Evolutionary conservation across 495 filamentous ascomycete genomes (phyloP).

Genomic region (Hypomontagnella monticulosa): DNA sequence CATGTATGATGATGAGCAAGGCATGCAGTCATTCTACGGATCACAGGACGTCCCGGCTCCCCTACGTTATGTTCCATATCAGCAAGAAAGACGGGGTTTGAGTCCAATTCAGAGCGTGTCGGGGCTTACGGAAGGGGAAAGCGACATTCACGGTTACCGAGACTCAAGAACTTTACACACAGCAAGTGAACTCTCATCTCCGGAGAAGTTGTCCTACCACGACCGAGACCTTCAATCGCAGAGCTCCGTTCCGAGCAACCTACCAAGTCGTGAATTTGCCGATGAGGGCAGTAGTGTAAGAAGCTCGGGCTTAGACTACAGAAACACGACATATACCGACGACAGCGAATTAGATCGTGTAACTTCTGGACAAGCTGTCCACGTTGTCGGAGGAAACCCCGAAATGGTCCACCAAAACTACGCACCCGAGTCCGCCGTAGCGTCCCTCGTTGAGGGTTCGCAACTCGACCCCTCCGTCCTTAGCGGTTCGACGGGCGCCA

Average conservation of each 20-base stretch:
- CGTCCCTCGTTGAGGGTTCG: conserved; percentile 85
- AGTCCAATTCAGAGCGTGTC: conserved; percentile 92
- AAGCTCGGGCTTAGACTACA: conserved; percentile 62
- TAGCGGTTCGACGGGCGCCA: conserved; percentile 54
- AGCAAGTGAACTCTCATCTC: conserved; percentile 55
- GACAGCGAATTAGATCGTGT: conserved; percentile 73
- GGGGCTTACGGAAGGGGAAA: conserved; percentile 69
- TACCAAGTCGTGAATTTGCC: conserved; percentile 52
- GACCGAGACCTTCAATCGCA: conserved; percentile 49
- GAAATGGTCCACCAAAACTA: conserved; percentile 73
- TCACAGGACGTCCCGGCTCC: conserved; percentile 65
- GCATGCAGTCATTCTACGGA: conserved; percentile 56
- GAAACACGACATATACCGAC: conserved; percentile 70
- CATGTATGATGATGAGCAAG: conserved; percentile 52
- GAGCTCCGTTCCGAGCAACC: conserved; percentile 52
- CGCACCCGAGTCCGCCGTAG: conserved; percentile 87
- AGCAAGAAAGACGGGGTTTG: conserved; percentile 68
- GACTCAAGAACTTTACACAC: conserved; percentile 60
- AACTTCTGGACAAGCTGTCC: conserved; percentile 73
- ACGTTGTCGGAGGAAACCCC: conserved; percentile 74
- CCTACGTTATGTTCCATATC: conserved; percentile 65
- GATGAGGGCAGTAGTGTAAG: conserved; percentile 52
- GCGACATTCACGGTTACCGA: conserved; percentile 56
- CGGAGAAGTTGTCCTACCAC: conserved; percentile 47
- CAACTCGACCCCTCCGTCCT: conserved; percentile 82